Evolutionary conservation across 192 early-diverging fungal genomes (phyloP).

Genomic region (Spizellomyces sp.): DNA sequence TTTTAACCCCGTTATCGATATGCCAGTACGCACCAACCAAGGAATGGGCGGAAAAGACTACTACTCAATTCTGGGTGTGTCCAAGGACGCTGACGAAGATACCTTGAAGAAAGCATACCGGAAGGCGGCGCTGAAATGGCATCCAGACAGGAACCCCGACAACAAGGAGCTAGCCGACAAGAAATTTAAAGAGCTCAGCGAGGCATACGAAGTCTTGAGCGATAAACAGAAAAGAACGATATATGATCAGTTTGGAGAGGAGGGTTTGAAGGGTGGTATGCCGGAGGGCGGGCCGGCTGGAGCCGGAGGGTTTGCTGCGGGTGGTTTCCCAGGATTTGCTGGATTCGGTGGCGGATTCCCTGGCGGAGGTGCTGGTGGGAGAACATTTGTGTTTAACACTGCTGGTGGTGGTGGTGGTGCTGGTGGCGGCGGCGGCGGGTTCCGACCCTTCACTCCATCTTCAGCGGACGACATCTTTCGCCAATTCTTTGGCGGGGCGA

Average conservation of each 20-base stretch:
- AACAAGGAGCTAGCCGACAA: constrained; percentile 68
- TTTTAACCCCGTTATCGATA: too few relatives aligned
- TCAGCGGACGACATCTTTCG: constrained; percentile 91
- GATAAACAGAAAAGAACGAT: constrained; percentile 56
- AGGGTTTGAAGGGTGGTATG: constrained; percentile 51
- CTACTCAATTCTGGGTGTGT: constrained; percentile 49
- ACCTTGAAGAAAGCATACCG: constrained; percentile 60
- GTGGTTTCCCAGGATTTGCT: constrained; percentile 53
- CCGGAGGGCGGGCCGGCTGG: constrained; percentile 57
- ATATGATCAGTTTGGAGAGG: constrained; percentile 62
- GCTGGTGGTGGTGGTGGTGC: constrained; percentile 30
- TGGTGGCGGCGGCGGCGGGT: constrained; percentile 60
- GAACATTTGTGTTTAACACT: constrained; percentile 70
- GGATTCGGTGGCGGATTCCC: constrained; percentile 21
- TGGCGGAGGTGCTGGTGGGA: constrained; percentile 54
- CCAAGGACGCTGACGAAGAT: constrained; percentile 46
- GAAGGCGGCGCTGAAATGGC: constrained; percentile 76
- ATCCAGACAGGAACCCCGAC: constrained; percentile 76
- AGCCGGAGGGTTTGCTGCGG: constrained; percentile 56
- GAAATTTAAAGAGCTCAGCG: constrained; percentile 72
- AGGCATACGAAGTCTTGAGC: constrained; percentile 63
- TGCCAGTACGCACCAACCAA: not conserved
- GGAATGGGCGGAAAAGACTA: constrained; percentile 28
- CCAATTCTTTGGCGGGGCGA: constrained; percentile 75
- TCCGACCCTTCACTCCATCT: constrained; percentile 71